Conservation (phyloP, 73 alveolate genomes). For the Tetrahymena thermophila region DNA sequence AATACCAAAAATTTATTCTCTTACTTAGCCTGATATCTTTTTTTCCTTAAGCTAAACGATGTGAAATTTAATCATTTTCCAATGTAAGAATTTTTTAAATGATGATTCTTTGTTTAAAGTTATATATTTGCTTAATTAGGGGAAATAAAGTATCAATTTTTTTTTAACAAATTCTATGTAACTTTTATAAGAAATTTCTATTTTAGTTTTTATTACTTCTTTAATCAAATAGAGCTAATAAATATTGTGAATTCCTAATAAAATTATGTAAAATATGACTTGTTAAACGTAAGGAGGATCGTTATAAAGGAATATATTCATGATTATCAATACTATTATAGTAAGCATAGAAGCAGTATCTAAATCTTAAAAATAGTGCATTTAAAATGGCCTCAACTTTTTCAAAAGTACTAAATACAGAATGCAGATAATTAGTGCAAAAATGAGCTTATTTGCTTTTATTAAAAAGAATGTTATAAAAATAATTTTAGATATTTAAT, state of each 20-base stretch:
- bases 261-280: neutral
- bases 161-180: neutral
- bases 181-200: neutral
- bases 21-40: neutral
- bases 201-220: neutral
- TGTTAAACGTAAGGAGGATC: neutral
- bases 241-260: neutral
- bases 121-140: neutral
- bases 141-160: neutral
- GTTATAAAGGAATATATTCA: neutral
- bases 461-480: neutral
- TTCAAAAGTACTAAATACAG: neutral
- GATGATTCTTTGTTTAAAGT: neutral
- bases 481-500: neutral
- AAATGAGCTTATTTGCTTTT: neutral
- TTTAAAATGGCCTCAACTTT: neutral
- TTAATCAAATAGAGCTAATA: neutral
- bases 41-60: neutral
- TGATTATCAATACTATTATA: neutral
- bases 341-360: neutral
- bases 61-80: neutral
- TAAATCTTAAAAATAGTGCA: neutral
- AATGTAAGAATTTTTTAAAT: neutral
- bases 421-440: neutral
- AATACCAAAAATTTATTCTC: neutral